phyloP scores from a whole-genome alignment of 2,329 filamentous ascomycete species.

The Fusarium sp. region DNA sequence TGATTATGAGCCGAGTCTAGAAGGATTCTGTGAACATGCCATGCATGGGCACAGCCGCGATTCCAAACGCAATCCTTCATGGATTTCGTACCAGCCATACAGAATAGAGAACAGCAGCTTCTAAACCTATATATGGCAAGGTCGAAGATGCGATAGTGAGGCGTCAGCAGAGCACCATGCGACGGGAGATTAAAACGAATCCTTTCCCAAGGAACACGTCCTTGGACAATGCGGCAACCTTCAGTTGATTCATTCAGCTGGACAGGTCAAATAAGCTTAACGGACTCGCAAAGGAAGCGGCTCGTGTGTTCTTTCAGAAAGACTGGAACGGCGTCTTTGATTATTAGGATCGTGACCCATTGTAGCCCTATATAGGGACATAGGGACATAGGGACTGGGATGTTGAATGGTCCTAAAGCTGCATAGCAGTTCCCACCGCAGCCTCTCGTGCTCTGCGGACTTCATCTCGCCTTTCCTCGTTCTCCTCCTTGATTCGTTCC shows the following conservation, averaged over 20 bases:
- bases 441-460: conserved; percentile 67
- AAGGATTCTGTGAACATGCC: conserved; percentile 10
- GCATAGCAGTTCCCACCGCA: conserved; percentile 68
- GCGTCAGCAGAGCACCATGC: conserved; percentile 2
- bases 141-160: conserved; percentile 2
- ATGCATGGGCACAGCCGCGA: conserved; percentile 5
- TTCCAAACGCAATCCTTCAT: not conserved
- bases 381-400: not conserved
- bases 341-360: conserved; percentile 8
- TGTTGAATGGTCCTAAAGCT: conserved; percentile 52
- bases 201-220: not conserved
- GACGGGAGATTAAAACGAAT: not conserved
- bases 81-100: conserved; percentile 5
- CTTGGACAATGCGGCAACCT: not conserved
- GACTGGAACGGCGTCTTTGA: conserved; percentile 1
- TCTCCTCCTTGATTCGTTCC: conserved; percentile 72
- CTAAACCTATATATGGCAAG: conserved; percentile 1
- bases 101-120: conserved; percentile 1
- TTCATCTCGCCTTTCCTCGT: conserved; percentile 67
- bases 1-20: conserved; percentile 1
- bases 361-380: conserved; percentile 2
- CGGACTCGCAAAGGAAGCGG: not conserved
- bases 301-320: conserved; percentile 12
- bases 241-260: not conserved
- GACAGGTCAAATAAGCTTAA: not conserved